Evolutionary conservation across 176 grass and related monocot species (phyloP).

Genomic region (Metroxylon sagu): DNA sequence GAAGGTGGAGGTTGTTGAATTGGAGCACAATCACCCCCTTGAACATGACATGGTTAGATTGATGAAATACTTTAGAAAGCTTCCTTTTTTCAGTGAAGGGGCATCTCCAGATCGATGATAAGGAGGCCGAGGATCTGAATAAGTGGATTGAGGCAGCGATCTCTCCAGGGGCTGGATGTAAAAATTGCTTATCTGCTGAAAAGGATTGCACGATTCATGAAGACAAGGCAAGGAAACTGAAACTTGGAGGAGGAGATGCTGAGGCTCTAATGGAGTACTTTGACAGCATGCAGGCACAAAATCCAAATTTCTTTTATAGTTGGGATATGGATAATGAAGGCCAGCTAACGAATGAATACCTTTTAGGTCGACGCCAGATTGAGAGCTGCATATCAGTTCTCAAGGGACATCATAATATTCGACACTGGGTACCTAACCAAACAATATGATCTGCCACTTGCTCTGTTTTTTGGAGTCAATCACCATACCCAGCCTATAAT

Average conservation of each 20-base stretch:
- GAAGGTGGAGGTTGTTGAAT: not conserved
- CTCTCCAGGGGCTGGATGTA: not conserved
- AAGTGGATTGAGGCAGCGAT: no score
- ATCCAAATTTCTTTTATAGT: slow-evolving; percentile 26
- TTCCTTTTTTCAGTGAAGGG: not conserved
- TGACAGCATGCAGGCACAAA: slow-evolving; percentile 14
- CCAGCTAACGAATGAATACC: slow-evolving; percentile 16
- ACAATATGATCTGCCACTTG: slow-evolving; percentile 4
- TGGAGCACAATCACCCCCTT: slow-evolving; percentile 1
- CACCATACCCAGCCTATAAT: slow-evolving; percentile 3
- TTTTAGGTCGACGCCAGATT: slow-evolving; percentile 26
- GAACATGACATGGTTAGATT: slow-evolving; percentile 1
- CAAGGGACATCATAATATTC: slow-evolving; percentile 24
- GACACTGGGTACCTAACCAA: slow-evolving; percentile 7
- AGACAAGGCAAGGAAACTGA: slow-evolving; percentile 31
- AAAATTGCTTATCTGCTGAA: no score
- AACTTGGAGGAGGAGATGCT: slow-evolving; percentile 25
- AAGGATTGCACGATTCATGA: no score
- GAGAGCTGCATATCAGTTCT: slow-evolving; percentile 21
- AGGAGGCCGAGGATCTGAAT: not conserved
- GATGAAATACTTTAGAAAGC: slow-evolving; percentile 3
- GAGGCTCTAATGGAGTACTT: slow-evolving; percentile 26
- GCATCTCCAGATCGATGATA: not conserved
- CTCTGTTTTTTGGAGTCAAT: not conserved
- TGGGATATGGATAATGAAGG: slow-evolving; percentile 24